Evolutionary conservation across 2,329 filamentous ascomycete species (phyloP).

Genomic region (Sporothrix mexicana): DNA sequence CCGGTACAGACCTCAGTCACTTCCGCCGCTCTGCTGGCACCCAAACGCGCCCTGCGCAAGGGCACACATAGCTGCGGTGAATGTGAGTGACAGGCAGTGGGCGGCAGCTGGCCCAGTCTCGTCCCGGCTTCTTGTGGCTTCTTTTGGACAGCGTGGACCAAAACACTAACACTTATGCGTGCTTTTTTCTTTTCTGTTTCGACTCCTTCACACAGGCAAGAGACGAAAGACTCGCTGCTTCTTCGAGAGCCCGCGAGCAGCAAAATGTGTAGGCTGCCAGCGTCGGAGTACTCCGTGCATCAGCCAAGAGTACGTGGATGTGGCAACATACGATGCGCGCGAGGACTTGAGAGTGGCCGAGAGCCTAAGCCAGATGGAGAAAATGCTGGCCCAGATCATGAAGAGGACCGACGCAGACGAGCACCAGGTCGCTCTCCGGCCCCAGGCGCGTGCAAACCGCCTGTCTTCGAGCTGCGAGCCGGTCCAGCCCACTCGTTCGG

Average conservation of each 20-base stretch:
- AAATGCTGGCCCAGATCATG: slow-evolving; percentile 40
- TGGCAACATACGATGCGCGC: background rate
- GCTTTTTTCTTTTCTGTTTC: background rate
- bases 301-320: slow-evolving; percentile 53
- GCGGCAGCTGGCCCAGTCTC: background rate
- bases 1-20: background rate
- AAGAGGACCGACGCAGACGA: slow-evolving; percentile 16
- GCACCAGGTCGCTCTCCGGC: too few species aligned
- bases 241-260: slow-evolving; percentile 45
- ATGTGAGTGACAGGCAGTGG: slow-evolving; percentile 15
- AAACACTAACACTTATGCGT: too few species aligned
- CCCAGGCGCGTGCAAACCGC: too few species aligned
- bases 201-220: slow-evolving; percentile 46
- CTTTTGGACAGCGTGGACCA: too few species aligned
- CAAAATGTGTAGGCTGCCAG: slow-evolving; percentile 54
- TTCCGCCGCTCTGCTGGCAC: slow-evolving; percentile 19
- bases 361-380: slow-evolving; percentile 47
- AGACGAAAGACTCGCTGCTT: slow-evolving; percentile 59
- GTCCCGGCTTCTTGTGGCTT: background rate
- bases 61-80: slow-evolving; percentile 34
- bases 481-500: background rate
- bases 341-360: slow-evolving; percentile 39
- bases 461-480: background rate
- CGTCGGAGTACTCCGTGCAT: slow-evolving; percentile 51
- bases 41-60: slow-evolving; percentile 29